Percentiles rank a stretch among this genome's conserved stretches.
Evolutionary conservation across 345 rosid genomes (phyloP).

Genomic region (Citrus sinensis): DVS_A1.0 CM039164.1:17947501-17948000

Average conservation of each 20-base stretch:
- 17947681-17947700: neutral
- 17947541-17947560: neutral
- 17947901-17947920: neutral
- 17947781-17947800: neutral
- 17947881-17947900: neutral
- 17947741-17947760: neutral
- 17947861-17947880: neutral
- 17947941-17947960: neutral
- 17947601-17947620: neutral
- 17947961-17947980: neutral
- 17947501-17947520: neutral
- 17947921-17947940: neutral
- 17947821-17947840: neutral
- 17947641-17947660: neutral
- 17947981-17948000: neutral
- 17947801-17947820: neutral
- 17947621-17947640: neutral
- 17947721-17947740: neutral
- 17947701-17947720: neutral
- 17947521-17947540: neutral
- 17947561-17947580: neutral
- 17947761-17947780: neutral
- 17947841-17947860: neutral
- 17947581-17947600: neutral
- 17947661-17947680: neutral